Evolutionary conservation across 2,329 filamentous ascomycete species (phyloP), one percentile per base, ranked within the genome.

Genomic region (Trichocomaceae sp.): DNA sequence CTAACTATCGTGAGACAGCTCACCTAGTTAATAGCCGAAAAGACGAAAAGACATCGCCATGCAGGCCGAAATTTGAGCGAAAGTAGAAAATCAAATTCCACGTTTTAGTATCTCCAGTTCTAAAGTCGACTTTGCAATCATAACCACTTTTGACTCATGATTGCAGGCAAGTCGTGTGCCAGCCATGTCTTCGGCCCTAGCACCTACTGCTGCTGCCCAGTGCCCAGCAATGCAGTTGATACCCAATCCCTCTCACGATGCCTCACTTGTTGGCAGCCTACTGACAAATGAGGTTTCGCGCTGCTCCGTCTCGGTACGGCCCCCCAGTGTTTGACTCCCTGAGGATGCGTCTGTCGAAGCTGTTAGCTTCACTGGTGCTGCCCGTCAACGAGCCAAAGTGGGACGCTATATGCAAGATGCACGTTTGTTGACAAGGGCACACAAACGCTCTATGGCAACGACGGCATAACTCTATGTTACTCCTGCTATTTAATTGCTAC

Each of bases 141-240:
- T 13, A 22, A 29, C 10, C 29, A 17, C 13, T 12, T 42, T 51
- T 51, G 49, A 51, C 37, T 51, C 37, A 51, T 20, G 42, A 19
- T 44, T 35, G 20, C 20, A 33, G 15, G 10, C 49, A 44, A 13
- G 39, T 51, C 17, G 7, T 22, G 39, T 42, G 39, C 39, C 39
- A 42, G 9, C 9, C 39, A 51, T 52, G 31, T 19, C 26, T 45
- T 35, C 41, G 50, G 29, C 50, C 29, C 19, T 45, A 2, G 29
- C 3, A 9, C 5, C 35, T 22, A 47, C 23, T 26, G 23, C 22
- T 12, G 9, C 50, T 56, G 54, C 49, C n/a, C n/a, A n/a, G n/a
- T 56, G 54, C 54, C 54, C 54, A 56, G 50, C 54, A 45, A 20
- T 56, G 47, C 42, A 33, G 29, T 56, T 56, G 54, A 49, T 56